Percentiles rank a stretch among this genome's conserved stretches.
Evolutionary conservation across 2,329 filamentous ascomycete species (phyloP).

Genomic region (Hymenoscyphus repandus): DNA sequence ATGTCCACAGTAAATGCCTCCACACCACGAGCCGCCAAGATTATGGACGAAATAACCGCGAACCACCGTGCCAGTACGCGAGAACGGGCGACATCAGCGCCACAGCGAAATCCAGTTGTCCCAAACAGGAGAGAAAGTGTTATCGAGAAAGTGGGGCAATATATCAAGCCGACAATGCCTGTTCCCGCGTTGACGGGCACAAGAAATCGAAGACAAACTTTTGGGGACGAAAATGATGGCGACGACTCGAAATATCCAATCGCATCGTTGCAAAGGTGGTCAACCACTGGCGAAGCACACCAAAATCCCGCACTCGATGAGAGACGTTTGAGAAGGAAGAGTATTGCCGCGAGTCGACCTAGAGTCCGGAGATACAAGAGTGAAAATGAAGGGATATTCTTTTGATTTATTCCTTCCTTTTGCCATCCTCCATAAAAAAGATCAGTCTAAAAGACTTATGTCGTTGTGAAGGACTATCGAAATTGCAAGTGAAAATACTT

Average conservation of each 20-base stretch:
- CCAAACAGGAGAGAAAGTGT: not conserved
- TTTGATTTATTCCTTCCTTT: not conserved
- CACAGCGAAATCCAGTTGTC: no score
- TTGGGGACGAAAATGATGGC: not conserved
- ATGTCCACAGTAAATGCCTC: not conserved
- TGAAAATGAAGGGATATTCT: not conserved
- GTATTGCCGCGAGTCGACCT: not conserved
- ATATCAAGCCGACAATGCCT: conserved; percentile 10
- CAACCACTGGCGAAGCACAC: not conserved
- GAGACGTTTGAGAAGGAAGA: not conserved
- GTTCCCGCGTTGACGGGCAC: not conserved
- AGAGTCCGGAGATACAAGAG: not conserved
- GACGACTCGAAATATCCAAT: not conserved
- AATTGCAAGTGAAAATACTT: not conserved
- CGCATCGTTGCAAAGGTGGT: not conserved
- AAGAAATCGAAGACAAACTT: not conserved
- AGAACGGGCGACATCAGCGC: no score
- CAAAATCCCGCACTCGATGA: not conserved
- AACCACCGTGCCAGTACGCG: not conserved
- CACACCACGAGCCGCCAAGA: no score
- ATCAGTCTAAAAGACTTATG: not conserved
- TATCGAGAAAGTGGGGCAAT: conserved; percentile 10
- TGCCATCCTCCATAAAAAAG: not conserved
- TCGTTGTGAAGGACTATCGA: not conserved
- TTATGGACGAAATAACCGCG: not conserved